Base-by-base conservation (phyloP, 352 stramenopile species). In the Pseudoperonospora humuli region DNA sequence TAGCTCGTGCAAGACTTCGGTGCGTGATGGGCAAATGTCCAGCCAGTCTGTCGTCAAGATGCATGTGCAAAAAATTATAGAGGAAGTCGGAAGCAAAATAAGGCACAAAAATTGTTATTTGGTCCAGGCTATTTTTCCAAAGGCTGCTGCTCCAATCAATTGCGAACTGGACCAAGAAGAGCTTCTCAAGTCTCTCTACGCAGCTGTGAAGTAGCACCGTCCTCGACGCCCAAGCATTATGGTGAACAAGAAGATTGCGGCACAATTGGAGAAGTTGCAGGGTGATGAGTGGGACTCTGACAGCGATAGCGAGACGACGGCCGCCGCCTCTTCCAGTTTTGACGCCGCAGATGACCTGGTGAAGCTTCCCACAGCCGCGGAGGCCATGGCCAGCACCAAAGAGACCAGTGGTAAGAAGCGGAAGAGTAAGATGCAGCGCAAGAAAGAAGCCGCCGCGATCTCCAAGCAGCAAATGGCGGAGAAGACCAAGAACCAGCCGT, bases 261-360 rank as follows among this genome's bases (percentile, higher is more conserved):
- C 64, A 54, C 74, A 92, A 58, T 51, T 92, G 39, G 70, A 84
- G 57, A 86, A 89, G 68, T 68, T 89, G 11, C 70, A 85, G 47
- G 75, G 77, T 14, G 75, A 72, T 47, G 80, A 92, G 49, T 92
- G 80, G 80, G 74, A 92, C 67, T 92, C 80, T 48, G 80, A 89
- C 61, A 87, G 71, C 46, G 78, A 86, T 34, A 50, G 34, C 40
- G 79, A 90, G 59, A 55, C 74, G 40, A 26, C 39, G 13, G 54
- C 47, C 9, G 26, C 45, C 7, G 15, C 24, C n/a, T 45, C 39
- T n/a, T 31, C 25, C 3, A 39, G 57, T 3, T 83, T 85, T 51
- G 71, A 79, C 39, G 48, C 43, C 41, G 67, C 64, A 24, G 60
- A 51, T 40, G 68, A 82, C 48, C 70, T 86, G 21, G 73, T 86